phyloP scores from a whole-genome alignment of 2,329 filamentous ascomycete species.

The Immersiporthe knoxdaviesiana region DNA sequence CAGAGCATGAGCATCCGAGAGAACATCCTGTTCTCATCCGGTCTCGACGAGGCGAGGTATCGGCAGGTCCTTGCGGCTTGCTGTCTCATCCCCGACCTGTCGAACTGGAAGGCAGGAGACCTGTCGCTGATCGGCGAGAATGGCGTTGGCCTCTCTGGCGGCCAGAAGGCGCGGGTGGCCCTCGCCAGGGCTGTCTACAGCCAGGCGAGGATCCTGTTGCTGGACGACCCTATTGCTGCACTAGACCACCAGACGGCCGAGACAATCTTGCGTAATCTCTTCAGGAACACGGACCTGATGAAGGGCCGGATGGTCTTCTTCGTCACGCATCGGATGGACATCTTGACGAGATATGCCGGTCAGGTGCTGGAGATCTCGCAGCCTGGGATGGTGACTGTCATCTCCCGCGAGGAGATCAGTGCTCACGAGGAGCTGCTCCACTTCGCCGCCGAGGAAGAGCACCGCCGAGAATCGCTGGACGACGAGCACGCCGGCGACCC shows the following conservation, averaged over 20 bases:
- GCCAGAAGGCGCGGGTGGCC: slow-evolving; percentile 65
- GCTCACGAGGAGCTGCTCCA: slow-evolving; percentile 47
- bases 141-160: slow-evolving; percentile 65
- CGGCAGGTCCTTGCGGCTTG: slow-evolving; percentile 64
- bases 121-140: slow-evolving; percentile 64
- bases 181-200: slow-evolving; percentile 67
- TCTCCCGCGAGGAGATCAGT: slow-evolving; percentile 35
- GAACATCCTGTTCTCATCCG: slow-evolving; percentile 65
- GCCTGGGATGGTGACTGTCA: slow-evolving; percentile 40
- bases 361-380: slow-evolving; percentile 72
- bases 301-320: slow-evolving; percentile 73
- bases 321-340: slow-evolving; percentile 78
- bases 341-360: slow-evolving; percentile 73
- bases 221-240: slow-evolving; percentile 67
- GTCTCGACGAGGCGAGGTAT: slow-evolving; percentile 60
- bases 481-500: slow-evolving; percentile 33
- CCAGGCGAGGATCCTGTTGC: slow-evolving; percentile 56
- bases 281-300: slow-evolving; percentile 44
- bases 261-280: slow-evolving; percentile 62
- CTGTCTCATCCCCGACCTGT: slow-evolving; percentile 59
- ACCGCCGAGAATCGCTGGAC: slow-evolving; percentile 37
- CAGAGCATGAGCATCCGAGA: slow-evolving; percentile 68
- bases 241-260: slow-evolving; percentile 65
- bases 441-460: slow-evolving; percentile 40
- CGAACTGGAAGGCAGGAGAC: slow-evolving; percentile 60